Evolutionary conservation across 805 yeast genomes (phyloP), one percentile per base, ranked within the genome.

Genomic region (Kurtzmaniella cleridarum): DNA sequence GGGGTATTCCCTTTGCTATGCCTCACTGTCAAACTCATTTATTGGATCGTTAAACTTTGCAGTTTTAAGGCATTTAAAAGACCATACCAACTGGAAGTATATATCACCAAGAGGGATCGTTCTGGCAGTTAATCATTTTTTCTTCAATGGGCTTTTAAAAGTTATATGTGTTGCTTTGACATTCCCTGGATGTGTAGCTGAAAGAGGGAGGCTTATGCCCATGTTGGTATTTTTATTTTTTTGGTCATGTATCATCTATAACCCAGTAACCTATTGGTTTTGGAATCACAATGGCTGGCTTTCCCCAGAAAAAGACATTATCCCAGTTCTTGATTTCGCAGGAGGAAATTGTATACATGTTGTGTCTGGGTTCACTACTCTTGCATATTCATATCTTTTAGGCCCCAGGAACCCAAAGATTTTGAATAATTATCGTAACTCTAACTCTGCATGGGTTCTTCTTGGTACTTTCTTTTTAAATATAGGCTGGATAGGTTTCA

Each of bases 201-300:
- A 68, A 45, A 54, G 74, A 42, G 74, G 73, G 3, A 41, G 74
- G 30, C 36, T 68, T 0, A 15, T 63, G 8, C 74, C 74, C 3
- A 65, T 68, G 73, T 35, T 65, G 9, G 53, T 66, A 11, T 68
- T 67, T 39, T 17, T 64, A 12, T 58, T 66, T 37, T 37, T 58
- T 24, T 68, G 74, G 74, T 64, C 70, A 1, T 45, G 51, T 11
- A 57, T 66, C 16, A 59, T 68, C 13, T 67, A 66, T 42, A 66
- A 66, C 39, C 74, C 74, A 2, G 67, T 68, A 3, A 63, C 64
- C 2, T 68, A 66, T 44, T 68, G 74, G 74, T 60, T 64, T 42
- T 68, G 74, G 74, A 67, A 66, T 44, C 39, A 46, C 16, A 54
- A 64, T 35, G 74, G 74, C 8, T 68, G 73, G 73, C 54, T 68